phyloP scores from a whole-genome alignment of 768 basidiomycete species.

The Podaxis sp. region DNA sequence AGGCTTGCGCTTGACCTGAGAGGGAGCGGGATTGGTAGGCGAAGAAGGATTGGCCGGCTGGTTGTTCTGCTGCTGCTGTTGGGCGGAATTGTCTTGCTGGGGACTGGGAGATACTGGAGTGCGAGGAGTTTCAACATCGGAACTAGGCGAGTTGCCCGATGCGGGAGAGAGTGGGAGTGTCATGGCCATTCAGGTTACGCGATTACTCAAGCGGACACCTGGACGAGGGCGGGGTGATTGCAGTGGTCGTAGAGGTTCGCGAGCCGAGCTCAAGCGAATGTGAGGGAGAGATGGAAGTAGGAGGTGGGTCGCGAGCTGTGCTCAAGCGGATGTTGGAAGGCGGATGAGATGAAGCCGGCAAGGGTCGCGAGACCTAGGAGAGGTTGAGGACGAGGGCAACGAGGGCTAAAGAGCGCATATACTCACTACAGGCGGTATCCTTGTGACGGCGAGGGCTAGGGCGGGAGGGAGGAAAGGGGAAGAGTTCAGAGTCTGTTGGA shows the following conservation, averaged over 20 bases:
- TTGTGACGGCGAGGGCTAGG: constrained; percentile 38
- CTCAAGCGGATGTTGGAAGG: constrained; percentile 53
- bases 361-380: constrained; percentile 87
- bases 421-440: constrained; percentile 47
- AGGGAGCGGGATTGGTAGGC: constrained; percentile 15
- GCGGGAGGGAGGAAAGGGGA: constrained; percentile 26
- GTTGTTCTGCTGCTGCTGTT: constrained; percentile 8
- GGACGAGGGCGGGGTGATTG: constrained; percentile 15
- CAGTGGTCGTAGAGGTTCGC: constrained; percentile 30
- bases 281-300: constrained; percentile 30
- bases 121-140: constrained; percentile 33
- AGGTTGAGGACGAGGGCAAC: constrained; percentile 17
- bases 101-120: constrained; percentile 38
- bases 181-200: constrained; percentile 28
- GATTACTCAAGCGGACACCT: constrained; percentile 41
- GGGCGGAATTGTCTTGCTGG: constrained; percentile 11
- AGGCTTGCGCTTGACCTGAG: constrained; percentile 74
- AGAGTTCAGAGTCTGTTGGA: constrained; percentile 5
- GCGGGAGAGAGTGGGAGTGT: constrained; percentile 10
- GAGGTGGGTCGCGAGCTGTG: constrained; percentile 65
- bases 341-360: constrained; percentile 69
- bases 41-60: constrained; percentile 13
- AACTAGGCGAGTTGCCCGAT: constrained; percentile 17
- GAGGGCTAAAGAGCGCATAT: constrained; percentile 1
- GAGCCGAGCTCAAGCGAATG: constrained; percentile 70